These are phyloP conservation scores for Postia placenta DNA, from an alignment of 768 basidiomycete species.

Conservation along the genomic window DNA sequence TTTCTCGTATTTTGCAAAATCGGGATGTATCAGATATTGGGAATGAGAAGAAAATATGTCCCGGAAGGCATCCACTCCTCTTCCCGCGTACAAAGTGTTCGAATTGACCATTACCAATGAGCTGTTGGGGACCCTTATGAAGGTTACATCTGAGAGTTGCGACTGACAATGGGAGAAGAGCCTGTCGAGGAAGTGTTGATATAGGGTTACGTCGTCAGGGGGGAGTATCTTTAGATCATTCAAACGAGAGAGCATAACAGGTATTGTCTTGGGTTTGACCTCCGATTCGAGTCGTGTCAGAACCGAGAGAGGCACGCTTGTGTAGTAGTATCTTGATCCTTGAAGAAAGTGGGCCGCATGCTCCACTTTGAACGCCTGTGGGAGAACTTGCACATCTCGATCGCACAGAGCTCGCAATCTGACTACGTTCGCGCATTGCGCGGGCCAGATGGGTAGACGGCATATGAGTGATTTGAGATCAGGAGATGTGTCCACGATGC, in stretches of 20 bases:
- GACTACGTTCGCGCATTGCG: neutral
- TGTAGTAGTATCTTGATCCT: neutral
- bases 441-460: neutral
- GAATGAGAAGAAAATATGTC: constrained; percentile 1
- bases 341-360: neutral
- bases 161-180: no score
- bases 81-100: constrained; percentile 3
- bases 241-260: neutral
- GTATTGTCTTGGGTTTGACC: neutral
- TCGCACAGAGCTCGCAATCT: neutral
- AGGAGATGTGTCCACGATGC: no score
- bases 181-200: neutral
- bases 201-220: neutral
- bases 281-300: neutral
- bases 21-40: constrained; percentile 26
- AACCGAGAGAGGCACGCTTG: neutral
- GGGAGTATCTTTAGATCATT: neutral
- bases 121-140: constrained; percentile 7
- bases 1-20: constrained; percentile 23
- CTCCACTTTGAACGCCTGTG: neutral
- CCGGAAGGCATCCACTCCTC: neutral
- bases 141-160: no score
- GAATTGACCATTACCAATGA: neutral
- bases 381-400: neutral
- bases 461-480: neutral